phyloP scores from a whole-genome alignment of 306 rosid genomes.

The Lathyrus oleraceus region DNA sequence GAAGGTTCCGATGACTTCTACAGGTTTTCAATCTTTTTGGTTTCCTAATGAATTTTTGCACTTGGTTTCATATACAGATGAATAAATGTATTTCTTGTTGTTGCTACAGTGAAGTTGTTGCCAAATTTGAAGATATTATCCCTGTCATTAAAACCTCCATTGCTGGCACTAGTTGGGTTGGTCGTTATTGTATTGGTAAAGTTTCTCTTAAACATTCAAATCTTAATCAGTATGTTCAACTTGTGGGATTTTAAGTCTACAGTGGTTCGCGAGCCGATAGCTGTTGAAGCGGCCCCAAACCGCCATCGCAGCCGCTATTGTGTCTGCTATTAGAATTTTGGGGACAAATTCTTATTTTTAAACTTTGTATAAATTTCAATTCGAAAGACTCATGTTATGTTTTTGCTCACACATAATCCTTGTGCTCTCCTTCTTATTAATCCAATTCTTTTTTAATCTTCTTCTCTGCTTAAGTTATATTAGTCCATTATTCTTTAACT shows the following conservation, averaged over 20 bases:
- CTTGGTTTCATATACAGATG: neutral
- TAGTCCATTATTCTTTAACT: too few relatives aligned
- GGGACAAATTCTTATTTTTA: too few relatives aligned
- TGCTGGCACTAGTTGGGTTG: slow-evolving; percentile 66
- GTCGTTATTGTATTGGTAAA: slow-evolving; percentile 85
- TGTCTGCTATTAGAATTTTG: too few relatives aligned
- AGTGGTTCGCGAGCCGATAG: too few relatives aligned
- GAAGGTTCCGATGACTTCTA: slow-evolving; percentile 88
- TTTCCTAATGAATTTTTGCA: neutral
- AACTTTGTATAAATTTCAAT: too few relatives aligned
- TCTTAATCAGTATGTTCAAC: neutral
- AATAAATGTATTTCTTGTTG: slow-evolving; percentile 8
- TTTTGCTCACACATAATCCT: too few relatives aligned
- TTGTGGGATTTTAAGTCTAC: neutral
- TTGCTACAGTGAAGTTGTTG: slow-evolving; percentile 55
- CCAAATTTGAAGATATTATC: slow-evolving; percentile 68
- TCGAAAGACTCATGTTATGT: too few relatives aligned
- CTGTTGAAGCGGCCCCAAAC: too few relatives aligned
- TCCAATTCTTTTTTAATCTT: too few relatives aligned
- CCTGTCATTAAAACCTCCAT: slow-evolving; percentile 85
- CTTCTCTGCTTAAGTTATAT: too few relatives aligned
- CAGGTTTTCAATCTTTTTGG: slow-evolving; percentile 45
- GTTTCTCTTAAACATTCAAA: neutral
- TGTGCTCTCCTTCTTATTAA: too few relatives aligned
- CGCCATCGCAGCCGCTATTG: too few relatives aligned